phyloP scores from a whole-genome alignment of 73 alveolate genomes.

The Breviolum minutum region DNA sequence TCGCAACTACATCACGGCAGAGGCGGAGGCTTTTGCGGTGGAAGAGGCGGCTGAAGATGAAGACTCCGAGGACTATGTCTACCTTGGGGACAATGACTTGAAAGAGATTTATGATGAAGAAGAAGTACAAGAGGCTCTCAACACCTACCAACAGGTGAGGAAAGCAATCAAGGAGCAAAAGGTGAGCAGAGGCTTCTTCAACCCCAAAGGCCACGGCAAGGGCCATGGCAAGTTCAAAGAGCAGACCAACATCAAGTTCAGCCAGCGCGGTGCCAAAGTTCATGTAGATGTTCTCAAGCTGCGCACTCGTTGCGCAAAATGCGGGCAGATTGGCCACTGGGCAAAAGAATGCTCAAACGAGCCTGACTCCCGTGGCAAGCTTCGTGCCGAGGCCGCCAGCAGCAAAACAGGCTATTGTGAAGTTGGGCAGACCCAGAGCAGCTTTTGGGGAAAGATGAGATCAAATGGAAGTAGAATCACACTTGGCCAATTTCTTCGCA shows the following conservation, averaged over 20 bases:
- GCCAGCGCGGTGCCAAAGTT: background rate
- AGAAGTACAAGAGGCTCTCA: background rate
- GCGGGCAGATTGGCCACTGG: background rate
- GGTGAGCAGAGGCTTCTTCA: background rate
- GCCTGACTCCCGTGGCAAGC: background rate
- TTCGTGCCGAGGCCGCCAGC: background rate
- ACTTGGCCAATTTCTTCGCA: background rate
- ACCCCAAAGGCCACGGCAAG: background rate
- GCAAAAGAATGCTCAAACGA: background rate
- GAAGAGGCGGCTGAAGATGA: background rate
- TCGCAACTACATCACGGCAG: background rate
- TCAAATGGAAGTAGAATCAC: background rate
- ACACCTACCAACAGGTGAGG: conserved; percentile 1
- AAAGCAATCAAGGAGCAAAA: background rate
- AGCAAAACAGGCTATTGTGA: background rate
- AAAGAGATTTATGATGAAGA: background rate
- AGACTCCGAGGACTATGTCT: conserved; percentile 25
- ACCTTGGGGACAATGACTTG: background rate
- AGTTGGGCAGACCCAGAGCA: background rate
- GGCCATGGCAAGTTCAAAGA: background rate
- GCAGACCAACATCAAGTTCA: background rate
- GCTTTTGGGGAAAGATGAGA: background rate
- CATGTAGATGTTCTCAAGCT: background rate
- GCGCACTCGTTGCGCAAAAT: background rate
- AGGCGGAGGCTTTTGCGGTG: background rate